Base-by-base conservation (phyloP, 495 filamentous ascomycete species). In the Peziza echinospora region DNA sequence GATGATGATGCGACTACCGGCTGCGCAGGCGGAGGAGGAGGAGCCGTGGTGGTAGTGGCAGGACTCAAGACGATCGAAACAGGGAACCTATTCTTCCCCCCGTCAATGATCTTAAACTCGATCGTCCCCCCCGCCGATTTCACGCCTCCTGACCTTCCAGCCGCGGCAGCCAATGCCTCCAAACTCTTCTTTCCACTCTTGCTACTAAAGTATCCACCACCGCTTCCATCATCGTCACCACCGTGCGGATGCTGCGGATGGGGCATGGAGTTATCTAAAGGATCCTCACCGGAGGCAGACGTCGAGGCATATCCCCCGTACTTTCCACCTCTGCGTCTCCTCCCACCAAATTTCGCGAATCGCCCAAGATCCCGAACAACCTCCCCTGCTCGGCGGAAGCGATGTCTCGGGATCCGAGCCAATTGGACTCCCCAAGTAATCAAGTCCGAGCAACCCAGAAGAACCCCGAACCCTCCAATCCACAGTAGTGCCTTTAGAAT, bases 341-440 rank as follows among this genome's bases (percentile, higher is more conserved):
- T n/a, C 0, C 25, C 21, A 16, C 44, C 41, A 2, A 49, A 17
- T 47, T 51, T 55, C 54, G 63, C 30, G 48, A 47, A 47, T 24
- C 13, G 56, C 16, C 37, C 49, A 17, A 57, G 30, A 8, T 51
- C 50, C 40, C 52, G 51, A 39, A 56, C 44, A 9, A 47, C 30
- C 43, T 62, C 23, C 16, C 49, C 58, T 10, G 69, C 60, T 17
- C 76, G 73, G 50, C 76, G 72, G 52, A 96, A 86, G 26, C 85
- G 79, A 83, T 87, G 94, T 49, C 72, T 82, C 2, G 89, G 89
- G 26, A 97, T 81, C 34, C 91, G 68, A 16, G 87, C 85, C 37
- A 97, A 64, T 43, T 78, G 68, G 13, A 94, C 77, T 26, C 79
- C 83, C 82, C 82, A 93, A 59, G 67, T 73, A n/a, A 96, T 73